Evolutionary conservation across 306 rosid genomes (phyloP).

Genomic region (Trifolium fragiferum): DNA sequence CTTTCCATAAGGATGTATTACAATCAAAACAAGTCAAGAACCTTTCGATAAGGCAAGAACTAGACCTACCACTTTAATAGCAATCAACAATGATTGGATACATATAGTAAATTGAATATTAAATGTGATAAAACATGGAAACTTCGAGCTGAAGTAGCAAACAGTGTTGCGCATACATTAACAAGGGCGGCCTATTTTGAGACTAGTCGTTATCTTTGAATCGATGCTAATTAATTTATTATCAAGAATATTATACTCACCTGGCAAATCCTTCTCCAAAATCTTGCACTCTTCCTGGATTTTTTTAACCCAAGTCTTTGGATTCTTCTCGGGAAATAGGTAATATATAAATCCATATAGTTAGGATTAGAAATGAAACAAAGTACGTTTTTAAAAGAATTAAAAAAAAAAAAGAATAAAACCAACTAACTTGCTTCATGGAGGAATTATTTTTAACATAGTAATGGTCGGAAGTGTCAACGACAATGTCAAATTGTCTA

Average conservation of each 20-base stretch:
- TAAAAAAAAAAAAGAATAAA: no score
- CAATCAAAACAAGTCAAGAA: not conserved
- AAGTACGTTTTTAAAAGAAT: conserved; percentile 22
- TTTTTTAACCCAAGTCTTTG: conserved; percentile 64
- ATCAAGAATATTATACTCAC: conserved; percentile 47
- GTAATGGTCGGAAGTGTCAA: conserved; percentile 73
- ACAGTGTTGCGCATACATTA: no score
- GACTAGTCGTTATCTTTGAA: no score
- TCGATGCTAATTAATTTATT: no score
- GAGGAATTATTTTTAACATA: conserved; percentile 42
- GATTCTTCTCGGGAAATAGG: conserved; percentile 52
- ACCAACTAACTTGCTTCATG: conserved; percentile 50
- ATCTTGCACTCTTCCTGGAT: conserved; percentile 85
- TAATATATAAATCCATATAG: conserved; percentile 16
- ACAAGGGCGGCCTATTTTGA: no score
- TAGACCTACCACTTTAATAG: conserved; percentile 10
- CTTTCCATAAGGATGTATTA: not conserved
- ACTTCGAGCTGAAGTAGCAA: no score
- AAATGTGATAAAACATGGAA: no score
- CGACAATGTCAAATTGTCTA: conserved; percentile 80
- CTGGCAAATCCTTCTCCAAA: conserved; percentile 78
- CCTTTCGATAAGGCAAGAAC: not conserved
- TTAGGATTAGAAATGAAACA: conserved; percentile 23
- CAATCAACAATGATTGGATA: not conserved
- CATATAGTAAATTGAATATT: no score